Percentiles rank a stretch among this genome's conserved stretches.
Conservation (phyloP, 768 basidiomycete species). For the Termitomyces titanicus region DNA sequence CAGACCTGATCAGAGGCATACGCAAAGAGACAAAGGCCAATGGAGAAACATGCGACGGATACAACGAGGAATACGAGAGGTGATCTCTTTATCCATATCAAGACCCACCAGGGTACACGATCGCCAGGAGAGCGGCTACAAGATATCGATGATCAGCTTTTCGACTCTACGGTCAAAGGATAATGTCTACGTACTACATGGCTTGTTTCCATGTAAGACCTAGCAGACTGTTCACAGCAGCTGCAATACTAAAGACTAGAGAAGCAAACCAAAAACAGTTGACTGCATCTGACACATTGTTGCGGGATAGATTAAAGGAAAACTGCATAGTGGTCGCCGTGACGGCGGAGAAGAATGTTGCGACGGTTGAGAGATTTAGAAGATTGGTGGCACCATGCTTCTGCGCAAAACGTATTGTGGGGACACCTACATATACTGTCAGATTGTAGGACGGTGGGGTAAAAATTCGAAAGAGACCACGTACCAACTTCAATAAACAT, state of each 20-base stretch:
- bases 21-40: conserved; percentile 73
- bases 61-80: conserved; percentile 81
- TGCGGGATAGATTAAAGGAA: conserved; percentile 43
- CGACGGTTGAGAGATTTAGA: conserved; percentile 71
- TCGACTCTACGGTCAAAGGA: conserved; percentile 1
- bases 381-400: conserved; percentile 68
- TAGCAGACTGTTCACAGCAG: conserved; percentile 74
- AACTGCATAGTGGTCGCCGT: conserved; percentile 73
- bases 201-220: conserved; percentile 80
- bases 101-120: conserved; percentile 78
- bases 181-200: conserved; percentile 60
- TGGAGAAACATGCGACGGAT: conserved; percentile 80
- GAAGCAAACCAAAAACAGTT: conserved; percentile 76
- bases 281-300: conserved; percentile 44
- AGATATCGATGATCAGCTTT: conserved; percentile 5
- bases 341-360: conserved; percentile 75
- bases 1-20: conserved; percentile 70
- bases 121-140: conserved; percentile 69
- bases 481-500: conserved; percentile 76
- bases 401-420: conserved; percentile 73
- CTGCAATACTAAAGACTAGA: conserved; percentile 72
- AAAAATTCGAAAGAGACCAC: conserved; percentile 15
- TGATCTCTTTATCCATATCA: conserved; percentile 85
- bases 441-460: neutral
- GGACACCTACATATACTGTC: conserved; percentile 47